Evolutionary conservation across 1,284 basidiomycete genomes (phyloP).

Genomic region (Abortiporus biennis): DNA sequence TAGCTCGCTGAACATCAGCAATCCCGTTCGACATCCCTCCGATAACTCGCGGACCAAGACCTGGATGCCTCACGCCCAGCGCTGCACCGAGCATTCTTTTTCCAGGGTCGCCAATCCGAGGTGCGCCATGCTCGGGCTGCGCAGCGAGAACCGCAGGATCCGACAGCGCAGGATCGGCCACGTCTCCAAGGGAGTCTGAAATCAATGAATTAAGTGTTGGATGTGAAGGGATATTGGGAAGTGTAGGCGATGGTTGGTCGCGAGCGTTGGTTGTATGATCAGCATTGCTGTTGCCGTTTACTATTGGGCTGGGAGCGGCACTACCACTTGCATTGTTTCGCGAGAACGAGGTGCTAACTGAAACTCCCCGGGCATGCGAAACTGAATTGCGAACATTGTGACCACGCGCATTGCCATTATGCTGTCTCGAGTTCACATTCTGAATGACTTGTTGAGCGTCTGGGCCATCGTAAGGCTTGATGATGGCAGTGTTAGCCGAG

Average conservation of each 20-base stretch:
- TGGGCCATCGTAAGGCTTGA: constrained; percentile 90
- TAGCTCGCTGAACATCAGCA: constrained; percentile 70
- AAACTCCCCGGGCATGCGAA: constrained; percentile 26
- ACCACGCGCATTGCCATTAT: constrained; percentile 55
- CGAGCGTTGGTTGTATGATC: constrained; percentile 13
- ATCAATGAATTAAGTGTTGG: constrained; percentile 79
- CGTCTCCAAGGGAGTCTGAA: constrained; percentile 58
- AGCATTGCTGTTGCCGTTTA: constrained; percentile 42
- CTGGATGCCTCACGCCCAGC: constrained; percentile 72
- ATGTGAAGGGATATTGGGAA: constrained; percentile 71
- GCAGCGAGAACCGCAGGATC: constrained; percentile 66
- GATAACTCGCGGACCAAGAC: constrained; percentile 53
- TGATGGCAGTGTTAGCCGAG: constrained; percentile 43
- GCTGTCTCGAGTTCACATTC: constrained; percentile 74
- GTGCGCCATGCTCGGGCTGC: constrained; percentile 26
- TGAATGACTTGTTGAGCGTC: constrained; percentile 90
- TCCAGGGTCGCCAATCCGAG: constrained; percentile 77
- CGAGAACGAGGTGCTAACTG: constrained; percentile 46
- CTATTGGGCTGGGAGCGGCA: constrained; percentile 25
- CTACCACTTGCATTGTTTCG: constrained; percentile 32
- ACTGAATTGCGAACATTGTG: constrained; percentile 51
- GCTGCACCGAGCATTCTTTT: constrained; percentile 82
- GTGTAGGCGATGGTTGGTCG: constrained; percentile 72
- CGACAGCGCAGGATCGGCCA: constrained; percentile 32
- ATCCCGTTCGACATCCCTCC: constrained; percentile 46